A percentile compares a stretch with the other conserved stretches of the same genome.
phyloP scores from a whole-genome alignment of 2,329 filamentous ascomycete species.

The Colletotrichum filicis region DNA sequence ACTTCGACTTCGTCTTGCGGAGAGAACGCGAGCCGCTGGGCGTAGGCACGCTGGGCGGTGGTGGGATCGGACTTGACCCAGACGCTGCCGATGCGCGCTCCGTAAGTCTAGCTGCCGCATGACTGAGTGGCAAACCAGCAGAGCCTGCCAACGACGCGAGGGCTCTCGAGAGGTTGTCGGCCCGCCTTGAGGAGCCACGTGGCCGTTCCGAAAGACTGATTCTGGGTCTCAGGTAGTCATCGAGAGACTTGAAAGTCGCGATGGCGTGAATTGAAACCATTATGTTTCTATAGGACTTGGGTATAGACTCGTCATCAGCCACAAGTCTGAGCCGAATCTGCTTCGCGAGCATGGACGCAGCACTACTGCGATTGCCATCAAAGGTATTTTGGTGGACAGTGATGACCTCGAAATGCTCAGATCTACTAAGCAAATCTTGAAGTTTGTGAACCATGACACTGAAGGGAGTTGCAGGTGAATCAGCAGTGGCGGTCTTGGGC shows the following conservation, averaged over 20 bases:
- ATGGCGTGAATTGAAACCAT: slow-evolving; percentile 99
- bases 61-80: slow-evolving; percentile 47
- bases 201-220: slow-evolving; percentile 85
- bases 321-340: slow-evolving; percentile 90
- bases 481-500: slow-evolving; percentile 70
- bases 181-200: slow-evolving; percentile 66
- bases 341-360: slow-evolving; percentile 95
- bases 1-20: slow-evolving; percentile 60
- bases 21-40: slow-evolving; percentile 56
- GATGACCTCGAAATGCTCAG: slow-evolving; percentile 97
- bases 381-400: slow-evolving; percentile 94
- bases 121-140: slow-evolving; percentile 66
- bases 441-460: slow-evolving; percentile 93
- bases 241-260: slow-evolving; percentile 94
- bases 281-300: slow-evolving; percentile 87
- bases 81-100: slow-evolving; percentile 55
- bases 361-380: slow-evolving; percentile 89
- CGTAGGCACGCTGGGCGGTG: slow-evolving; percentile 48
- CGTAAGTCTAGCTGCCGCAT: slow-evolving; percentile 57
- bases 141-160: slow-evolving; percentile 83
- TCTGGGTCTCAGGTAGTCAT: slow-evolving; percentile 93
- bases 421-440: slow-evolving; percentile 94
- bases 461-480: slow-evolving; percentile 84
- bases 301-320: slow-evolving; percentile 91
- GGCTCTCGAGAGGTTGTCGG: slow-evolving; percentile 72